phyloP scores from a whole-genome alignment of 306 rosid species.

The Quercus robur region DNA sequence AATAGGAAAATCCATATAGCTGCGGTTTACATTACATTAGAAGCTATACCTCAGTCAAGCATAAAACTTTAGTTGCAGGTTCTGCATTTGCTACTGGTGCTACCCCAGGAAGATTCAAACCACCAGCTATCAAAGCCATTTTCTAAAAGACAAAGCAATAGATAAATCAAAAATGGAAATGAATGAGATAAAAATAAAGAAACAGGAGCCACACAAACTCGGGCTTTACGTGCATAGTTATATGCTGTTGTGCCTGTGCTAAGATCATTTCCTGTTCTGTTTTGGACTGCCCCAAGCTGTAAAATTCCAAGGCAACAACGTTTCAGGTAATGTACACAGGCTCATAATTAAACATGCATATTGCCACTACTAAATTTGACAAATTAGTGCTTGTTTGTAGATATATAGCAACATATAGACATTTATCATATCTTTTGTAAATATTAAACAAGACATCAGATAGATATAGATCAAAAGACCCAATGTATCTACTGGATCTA shows the following conservation, averaged over 20 bases:
- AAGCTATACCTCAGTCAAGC: slow-evolving; percentile 59
- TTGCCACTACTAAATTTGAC: not conserved
- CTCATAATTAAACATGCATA: not conserved
- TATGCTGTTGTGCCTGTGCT: slow-evolving; percentile 76
- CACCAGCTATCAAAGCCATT: slow-evolving; percentile 59
- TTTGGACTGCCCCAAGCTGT: slow-evolving; percentile 60
- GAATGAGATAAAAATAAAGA: not conserved
- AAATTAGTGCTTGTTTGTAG: not conserved
- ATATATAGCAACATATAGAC: not conserved
- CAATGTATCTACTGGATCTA: not conserved
- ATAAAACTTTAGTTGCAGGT: slow-evolving; percentile 58
- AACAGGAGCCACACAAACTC: not conserved
- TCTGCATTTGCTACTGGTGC: slow-evolving; percentile 30
- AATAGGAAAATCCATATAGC: not conserved
- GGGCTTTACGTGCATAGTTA: slow-evolving; percentile 60
- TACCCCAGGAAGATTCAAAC: slow-evolving; percentile 38
- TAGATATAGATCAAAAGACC: not conserved
- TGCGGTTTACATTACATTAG: not conserved
- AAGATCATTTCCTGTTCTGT: slow-evolving; percentile 70
- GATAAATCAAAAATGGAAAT: not conserved
- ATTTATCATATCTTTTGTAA: not conserved
- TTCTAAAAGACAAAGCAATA: slow-evolving; percentile 32
- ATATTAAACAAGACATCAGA: not conserved
- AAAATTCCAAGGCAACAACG: slow-evolving; percentile 8
- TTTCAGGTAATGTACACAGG: not conserved